Evolutionary conservation across 345 rosid genomes (phyloP).

Genomic region (Citrus maxima): DNA sequence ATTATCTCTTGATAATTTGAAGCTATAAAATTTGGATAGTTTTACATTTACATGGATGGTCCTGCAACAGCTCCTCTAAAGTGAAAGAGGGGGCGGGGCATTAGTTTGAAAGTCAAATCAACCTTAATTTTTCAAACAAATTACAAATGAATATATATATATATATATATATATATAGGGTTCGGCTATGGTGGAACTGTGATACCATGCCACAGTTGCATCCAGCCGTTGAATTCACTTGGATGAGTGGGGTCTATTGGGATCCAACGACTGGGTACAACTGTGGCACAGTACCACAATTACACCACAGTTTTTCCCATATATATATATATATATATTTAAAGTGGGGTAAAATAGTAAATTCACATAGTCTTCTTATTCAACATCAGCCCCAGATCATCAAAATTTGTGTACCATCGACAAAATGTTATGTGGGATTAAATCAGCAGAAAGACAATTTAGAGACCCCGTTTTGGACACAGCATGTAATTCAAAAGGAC

Average conservation of each 20-base stretch:
- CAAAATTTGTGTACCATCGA: slow-evolving; percentile 9
- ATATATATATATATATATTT: too few relatives aligned
- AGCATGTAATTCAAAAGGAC: slow-evolving; percentile 1
- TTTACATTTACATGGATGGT: background rate
- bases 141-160: too few relatives aligned
- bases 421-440: slow-evolving; percentile 16
- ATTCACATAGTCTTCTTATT: background rate
- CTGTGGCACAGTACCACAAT: too few relatives aligned
- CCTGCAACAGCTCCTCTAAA: background rate
- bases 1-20: slow-evolving; percentile 20
- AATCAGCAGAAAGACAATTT: slow-evolving; percentile 5
- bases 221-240: too few relatives aligned
- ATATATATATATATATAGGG: too few relatives aligned
- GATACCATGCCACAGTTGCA: too few relatives aligned
- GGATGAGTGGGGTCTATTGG: accelerated
- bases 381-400: background rate
- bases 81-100: background rate
- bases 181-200: too few relatives aligned
- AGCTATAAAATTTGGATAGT: background rate
- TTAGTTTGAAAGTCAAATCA: slow-evolving; percentile 5
- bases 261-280: too few relatives aligned
- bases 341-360: background rate
- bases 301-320: too few relatives aligned
- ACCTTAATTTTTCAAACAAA: background rate
- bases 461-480: slow-evolving; percentile 9